Evolutionary conservation across 352 stramenopile genomes (phyloP).

Genomic region (Phytophthora hibernalis): DNA sequence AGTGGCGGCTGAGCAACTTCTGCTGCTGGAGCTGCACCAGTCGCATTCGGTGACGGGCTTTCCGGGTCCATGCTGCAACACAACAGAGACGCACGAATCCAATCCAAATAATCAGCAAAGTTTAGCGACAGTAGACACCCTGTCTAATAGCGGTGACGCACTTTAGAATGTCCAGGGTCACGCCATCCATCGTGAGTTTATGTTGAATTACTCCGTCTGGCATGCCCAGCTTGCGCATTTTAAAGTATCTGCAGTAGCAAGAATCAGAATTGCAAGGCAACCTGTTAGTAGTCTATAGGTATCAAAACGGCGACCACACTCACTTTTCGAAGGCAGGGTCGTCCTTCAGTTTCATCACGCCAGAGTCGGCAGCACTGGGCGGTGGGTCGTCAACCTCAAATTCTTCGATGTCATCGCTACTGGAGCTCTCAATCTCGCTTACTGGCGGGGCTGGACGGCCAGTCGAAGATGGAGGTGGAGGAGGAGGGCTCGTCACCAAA

Average conservation of each 20-base stretch:
- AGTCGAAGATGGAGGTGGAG: conserved; percentile 38
- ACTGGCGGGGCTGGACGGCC: conserved; percentile 24
- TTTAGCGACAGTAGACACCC: not conserved
- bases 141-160: conserved; percentile 27
- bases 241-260: conserved; percentile 72
- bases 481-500: conserved; percentile 63
- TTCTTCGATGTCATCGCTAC: conserved; percentile 62
- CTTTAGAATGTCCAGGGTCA: conserved; percentile 79
- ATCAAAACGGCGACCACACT: conserved; percentile 10
- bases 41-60: conserved; percentile 71
- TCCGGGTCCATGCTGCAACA: conserved; percentile 77
- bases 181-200: conserved; percentile 82
- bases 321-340: conserved; percentile 82
- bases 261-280: not conserved
- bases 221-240: conserved; percentile 84
- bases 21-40: conserved; percentile 26
- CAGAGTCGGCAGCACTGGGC: conserved; percentile 20
- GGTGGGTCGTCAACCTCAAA: conserved; percentile 45
- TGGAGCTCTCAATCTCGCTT: conserved; percentile 64
- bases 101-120: not conserved
- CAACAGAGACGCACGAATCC: conserved; percentile 4
- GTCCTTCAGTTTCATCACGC: conserved; percentile 82
- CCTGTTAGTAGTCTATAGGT: not conserved
- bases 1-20: conserved; percentile 39
- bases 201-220: conserved; percentile 82